Percentiles rank a stretch among this genome's conserved stretches.
These are phyloP conservation scores for Kernera saxatilis DNA, from an alignment of 345 rosid genomes.

Conservation along the genomic window DNA sequence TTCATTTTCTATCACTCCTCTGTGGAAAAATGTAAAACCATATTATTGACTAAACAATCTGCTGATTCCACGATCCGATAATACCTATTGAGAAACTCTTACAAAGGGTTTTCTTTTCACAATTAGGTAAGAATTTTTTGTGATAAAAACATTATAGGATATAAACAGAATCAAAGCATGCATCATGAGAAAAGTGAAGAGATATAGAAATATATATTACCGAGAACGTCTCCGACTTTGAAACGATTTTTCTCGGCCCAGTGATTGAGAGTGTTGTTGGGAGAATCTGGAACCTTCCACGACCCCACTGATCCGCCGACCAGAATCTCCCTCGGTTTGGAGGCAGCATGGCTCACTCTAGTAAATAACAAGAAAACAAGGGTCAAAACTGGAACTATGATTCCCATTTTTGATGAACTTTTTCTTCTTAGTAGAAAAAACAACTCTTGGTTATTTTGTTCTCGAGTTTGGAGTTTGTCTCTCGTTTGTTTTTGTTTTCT, in stretches of 20 bases:
- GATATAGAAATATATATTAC: slow-evolving; percentile 16
- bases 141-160: background rate
- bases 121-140: background rate
- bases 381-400: slow-evolving; percentile 17
- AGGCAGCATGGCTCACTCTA: slow-evolving; percentile 34
- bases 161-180: background rate
- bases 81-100: too few species aligned
- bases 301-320: slow-evolving; percentile 52
- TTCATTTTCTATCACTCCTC: too few species aligned
- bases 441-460: background rate
- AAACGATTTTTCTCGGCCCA: slow-evolving; percentile 43
- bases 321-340: slow-evolving; percentile 26
- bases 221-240: slow-evolving; percentile 42
- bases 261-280: slow-evolving; percentile 29
- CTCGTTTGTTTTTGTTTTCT: background rate
- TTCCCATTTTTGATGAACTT: background rate
- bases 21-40: too few species aligned
- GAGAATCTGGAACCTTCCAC: slow-evolving; percentile 52
- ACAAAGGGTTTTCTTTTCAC: background rate
- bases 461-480: background rate
- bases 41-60: too few species aligned
- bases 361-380: slow-evolving; percentile 23
- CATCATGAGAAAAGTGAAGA: slow-evolving; percentile 5
- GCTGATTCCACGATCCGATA: too few species aligned
- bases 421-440: background rate